These are phyloP conservation scores for Ceratonia siliqua DNA, from an alignment of 306 rosid species.

Conservation along the genomic window DNA sequence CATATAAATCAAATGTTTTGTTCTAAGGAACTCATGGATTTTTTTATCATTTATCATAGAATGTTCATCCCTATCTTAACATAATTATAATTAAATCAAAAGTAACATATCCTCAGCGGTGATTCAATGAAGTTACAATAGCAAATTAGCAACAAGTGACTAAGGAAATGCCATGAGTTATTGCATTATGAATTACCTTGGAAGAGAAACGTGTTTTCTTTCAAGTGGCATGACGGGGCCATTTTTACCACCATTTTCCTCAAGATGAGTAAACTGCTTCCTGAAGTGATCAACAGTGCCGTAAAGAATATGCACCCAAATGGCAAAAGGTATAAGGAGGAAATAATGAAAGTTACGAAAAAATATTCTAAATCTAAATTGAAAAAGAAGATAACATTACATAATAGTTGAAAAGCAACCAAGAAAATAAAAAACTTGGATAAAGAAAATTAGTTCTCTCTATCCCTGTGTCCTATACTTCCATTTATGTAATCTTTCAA, in stretches of 20 bases:
- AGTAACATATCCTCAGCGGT: not conserved
- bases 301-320: conserved; percentile 34
- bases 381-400: not conserved
- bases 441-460: conserved; percentile 96
- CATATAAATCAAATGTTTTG: not conserved
- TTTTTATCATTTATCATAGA: not conserved
- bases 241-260: conserved; percentile 83
- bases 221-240: conserved; percentile 85
- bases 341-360: not conserved
- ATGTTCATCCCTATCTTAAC: not conserved
- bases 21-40: not conserved
- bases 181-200: conserved; percentile 59
- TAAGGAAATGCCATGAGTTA: conserved; percentile 16
- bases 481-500: conserved; percentile 91
- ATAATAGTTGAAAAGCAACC: not conserved
- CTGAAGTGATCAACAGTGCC: conserved; percentile 94
- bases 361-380: not conserved
- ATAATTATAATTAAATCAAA: not conserved
- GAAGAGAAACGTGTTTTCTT: conserved; percentile 92
- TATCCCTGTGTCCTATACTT: too few relatives aligned
- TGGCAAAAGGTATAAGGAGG: conserved; percentile 19
- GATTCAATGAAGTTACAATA: not conserved
- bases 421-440: conserved; percentile 59
- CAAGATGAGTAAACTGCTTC: conserved; percentile 94
- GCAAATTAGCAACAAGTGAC: conserved; percentile 3